Evolutionary conservation across 768 basidiomycete genomes (phyloP).

Genomic region (Lactarius vividus): DNA sequence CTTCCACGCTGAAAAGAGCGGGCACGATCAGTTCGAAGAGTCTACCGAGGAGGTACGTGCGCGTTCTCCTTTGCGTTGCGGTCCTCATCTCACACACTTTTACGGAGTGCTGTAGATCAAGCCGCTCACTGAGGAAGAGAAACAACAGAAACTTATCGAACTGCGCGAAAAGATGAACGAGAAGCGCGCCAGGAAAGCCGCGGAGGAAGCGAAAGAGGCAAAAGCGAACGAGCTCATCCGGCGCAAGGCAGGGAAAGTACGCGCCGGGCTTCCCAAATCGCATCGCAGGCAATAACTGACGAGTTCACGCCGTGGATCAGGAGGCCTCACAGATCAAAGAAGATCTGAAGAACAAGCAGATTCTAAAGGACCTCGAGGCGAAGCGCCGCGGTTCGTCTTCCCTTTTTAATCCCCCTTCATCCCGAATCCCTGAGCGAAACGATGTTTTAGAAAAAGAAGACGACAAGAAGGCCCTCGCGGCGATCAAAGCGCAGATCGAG

Average conservation of each 20-base stretch:
- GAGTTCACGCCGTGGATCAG: constrained; percentile 36
- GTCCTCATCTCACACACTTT: background rate
- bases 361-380: constrained; percentile 78
- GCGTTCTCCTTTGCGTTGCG: constrained; percentile 17
- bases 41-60: constrained; percentile 81
- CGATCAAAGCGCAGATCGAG: constrained; percentile 91
- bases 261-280: constrained; percentile 17
- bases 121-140: constrained; percentile 94
- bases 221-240: constrained; percentile 75
- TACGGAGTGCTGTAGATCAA: constrained; percentile 57
- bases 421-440: too few species aligned
- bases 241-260: constrained; percentile 80
- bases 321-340: constrained; percentile 73
- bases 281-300: background rate
- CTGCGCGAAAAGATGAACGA: constrained; percentile 74
- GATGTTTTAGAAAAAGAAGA: constrained; percentile 73
- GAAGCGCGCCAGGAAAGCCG: constrained; percentile 72
- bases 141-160: constrained; percentile 74
- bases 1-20: constrained; percentile 92
- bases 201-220: constrained; percentile 68
- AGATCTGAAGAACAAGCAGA: constrained; percentile 72
- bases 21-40: constrained; percentile 95
- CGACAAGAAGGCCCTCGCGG: constrained; percentile 81
- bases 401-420: background rate
- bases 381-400: constrained; percentile 63